Base-by-base conservation (phyloP, 306 rosid species). In the Abrus precatorius region DNA sequence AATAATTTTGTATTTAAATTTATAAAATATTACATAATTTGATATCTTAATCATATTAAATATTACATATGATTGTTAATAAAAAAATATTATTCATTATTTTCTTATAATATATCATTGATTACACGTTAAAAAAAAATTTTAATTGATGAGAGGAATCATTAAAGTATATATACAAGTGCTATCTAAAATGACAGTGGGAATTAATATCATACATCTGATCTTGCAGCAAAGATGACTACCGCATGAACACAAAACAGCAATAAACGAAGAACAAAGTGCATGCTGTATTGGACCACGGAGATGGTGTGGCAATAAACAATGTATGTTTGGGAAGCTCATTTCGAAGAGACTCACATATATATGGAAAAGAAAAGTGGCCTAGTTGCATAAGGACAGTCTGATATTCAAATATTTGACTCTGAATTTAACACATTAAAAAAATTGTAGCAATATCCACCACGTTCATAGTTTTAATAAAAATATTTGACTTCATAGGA, bases 311-410 rank as follows among this genome's bases (percentile, higher is more conserved):
- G 9, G 45, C 3, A 29, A 49, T 48, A 5, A 53, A 1, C 28
- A 32, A 75, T 75, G 10, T 60, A 61, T 47, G 10, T 4, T 74
- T 44, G 33, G 12, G n/a, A 32, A 60, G 43, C 69, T 28, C 36
- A 5, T 7, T 59, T 30, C 9, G 9, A 29, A 28, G 43, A 14
- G n/a, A 44, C 9, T 73, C 30, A 7, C 4, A 1, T 61, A 4
- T 28, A 6, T 56, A 13, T 11, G 44, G 38, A 27, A 40, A 55
- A 43, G 13, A 59, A 30, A 30, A 56, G 7, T n/a, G 45, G 30
- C 34, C 28, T 5, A 38, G 0, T n/a, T 59, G 57, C 41, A 44
- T 14, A 45, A 30, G 53, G 9, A 1, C 1, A 6, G 5, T 20
- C 4, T 1, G 30, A 57, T 43, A 33, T 11, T 33, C 28, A 29